Evolutionary conservation across 352 stramenopile genomes (phyloP).

Genomic region (Phytopythium cucurbitacearum): DNA sequence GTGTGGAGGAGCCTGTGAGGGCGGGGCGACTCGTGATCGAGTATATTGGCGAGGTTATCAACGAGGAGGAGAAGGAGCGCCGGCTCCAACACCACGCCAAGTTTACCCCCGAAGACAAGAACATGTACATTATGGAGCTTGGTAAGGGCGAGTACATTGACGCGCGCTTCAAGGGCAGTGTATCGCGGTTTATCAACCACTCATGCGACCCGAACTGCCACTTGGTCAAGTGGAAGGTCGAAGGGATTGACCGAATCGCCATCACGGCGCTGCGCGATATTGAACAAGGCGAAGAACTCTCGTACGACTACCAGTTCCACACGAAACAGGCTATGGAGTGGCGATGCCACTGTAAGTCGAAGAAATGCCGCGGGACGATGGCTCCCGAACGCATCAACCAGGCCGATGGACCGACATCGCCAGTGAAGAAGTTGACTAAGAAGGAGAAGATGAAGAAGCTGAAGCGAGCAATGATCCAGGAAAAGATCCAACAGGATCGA

Average conservation of each 20-base stretch:
- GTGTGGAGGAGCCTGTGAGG: slow-evolving; percentile 74
- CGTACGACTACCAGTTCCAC: slow-evolving; percentile 95
- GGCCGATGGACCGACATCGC: slow-evolving; percentile 8
- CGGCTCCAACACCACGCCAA: slow-evolving; percentile 80
- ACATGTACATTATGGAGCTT: slow-evolving; percentile 96
- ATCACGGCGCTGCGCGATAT: slow-evolving; percentile 92
- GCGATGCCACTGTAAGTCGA: slow-evolving; percentile 82
- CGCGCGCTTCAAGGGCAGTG: slow-evolving; percentile 89
- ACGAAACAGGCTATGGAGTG: slow-evolving; percentile 83
- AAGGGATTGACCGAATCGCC: slow-evolving; percentile 89
- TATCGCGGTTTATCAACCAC: slow-evolving; percentile 97
- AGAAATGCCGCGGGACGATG: slow-evolving; percentile 85
- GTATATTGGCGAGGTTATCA: slow-evolving; percentile 95
- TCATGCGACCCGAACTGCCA: slow-evolving; percentile 95
- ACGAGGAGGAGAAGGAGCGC: slow-evolving; percentile 88
- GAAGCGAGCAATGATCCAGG: slow-evolving; percentile 61
- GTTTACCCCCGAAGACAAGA: slow-evolving; percentile 91
- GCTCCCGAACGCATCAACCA: slow-evolving; percentile 75
- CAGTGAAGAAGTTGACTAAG: slow-evolving; percentile 72
- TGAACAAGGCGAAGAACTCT: slow-evolving; percentile 85
- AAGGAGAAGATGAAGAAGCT: slow-evolving; percentile 67
- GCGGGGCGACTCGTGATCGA: slow-evolving; percentile 90
- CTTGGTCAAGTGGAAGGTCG: slow-evolving; percentile 94
- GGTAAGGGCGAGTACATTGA: slow-evolving; percentile 94
- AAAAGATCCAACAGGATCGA: slow-evolving; percentile 62